Evolutionary conservation across 306 rosid species (phyloP), one percentile per base, ranked within the genome.

Genomic region (Begonia loranthoides): DNA sequence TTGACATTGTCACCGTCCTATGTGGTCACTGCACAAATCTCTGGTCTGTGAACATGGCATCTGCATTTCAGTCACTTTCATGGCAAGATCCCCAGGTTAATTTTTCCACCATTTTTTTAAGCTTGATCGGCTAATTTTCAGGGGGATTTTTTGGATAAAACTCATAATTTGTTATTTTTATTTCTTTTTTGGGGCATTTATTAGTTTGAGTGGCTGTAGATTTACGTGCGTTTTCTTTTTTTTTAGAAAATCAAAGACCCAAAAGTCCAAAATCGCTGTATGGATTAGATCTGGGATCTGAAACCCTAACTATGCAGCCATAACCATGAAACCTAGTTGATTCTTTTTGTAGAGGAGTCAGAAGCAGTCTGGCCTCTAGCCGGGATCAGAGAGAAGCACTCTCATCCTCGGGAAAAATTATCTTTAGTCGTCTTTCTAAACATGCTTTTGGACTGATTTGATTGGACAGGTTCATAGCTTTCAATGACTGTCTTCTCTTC

Each of bases 1-100:
- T 80, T 58, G 99, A 92, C 76, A 86, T 83, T 9, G 99, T 92
- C 76, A 92, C 99, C 52, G 96, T 92, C 66, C 86, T 95, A 76
- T 92, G 99, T 57, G 99, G 99, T n/a, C 99, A 87, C 84, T 92
- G 99, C 79, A 80, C 84, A 58, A 92, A 92, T 80, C 77, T 92
- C n/a, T 92, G 94, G 99, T 83, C 99, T 58, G 96, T 92, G 59
- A 92, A 92, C 72, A 92, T 92, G 99, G 95, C 96, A 46, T 94
- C 96, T 9, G 94, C 99, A 41, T 80, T 83, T 78, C 96, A 86
- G 73, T 74, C 95, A 34, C 76, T 80, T 49, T 78, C 99, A 41
- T 86, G 87, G 88, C 95, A 83, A 83, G 87, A 82, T 76, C 47
- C 64, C 55, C 97, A 89, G 93, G 89, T 72, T 28, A 28, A 28